phyloP scores from a whole-genome alignment of 2,329 filamentous ascomycete species.

The Diaporthe capsici region DNA sequence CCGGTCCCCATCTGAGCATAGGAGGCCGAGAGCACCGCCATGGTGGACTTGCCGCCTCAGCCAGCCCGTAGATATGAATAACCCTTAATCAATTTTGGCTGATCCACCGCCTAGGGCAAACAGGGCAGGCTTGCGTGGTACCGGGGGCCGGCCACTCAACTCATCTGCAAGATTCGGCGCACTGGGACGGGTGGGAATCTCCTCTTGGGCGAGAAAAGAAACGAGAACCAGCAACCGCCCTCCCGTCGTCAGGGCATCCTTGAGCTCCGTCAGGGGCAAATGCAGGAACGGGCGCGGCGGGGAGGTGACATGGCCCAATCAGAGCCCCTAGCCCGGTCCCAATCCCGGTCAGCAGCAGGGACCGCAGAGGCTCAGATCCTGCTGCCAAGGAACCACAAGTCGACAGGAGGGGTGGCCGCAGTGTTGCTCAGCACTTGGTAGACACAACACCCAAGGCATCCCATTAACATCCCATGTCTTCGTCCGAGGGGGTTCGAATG shows the following conservation, averaged over 20 bases:
- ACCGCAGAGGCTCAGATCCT: constrained; percentile 23
- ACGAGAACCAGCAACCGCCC: constrained; percentile 31
- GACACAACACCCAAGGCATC: constrained; percentile 7
- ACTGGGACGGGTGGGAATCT: constrained; percentile 34
- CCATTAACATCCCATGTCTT: constrained; percentile 34
- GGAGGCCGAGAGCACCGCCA: constrained; percentile 35
- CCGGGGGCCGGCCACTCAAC: constrained; percentile 26
- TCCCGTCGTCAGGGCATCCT: constrained; percentile 32
- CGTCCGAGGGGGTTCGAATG: constrained; percentile 8
- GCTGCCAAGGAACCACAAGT: constrained; percentile 21
- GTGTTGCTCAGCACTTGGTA: neutral
- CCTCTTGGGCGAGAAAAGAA: constrained; percentile 31
- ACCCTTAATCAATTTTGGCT: constrained; percentile 38
- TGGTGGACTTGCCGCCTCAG: constrained; percentile 38
- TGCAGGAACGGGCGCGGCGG: constrained; percentile 41
- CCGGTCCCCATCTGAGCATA: constrained; percentile 26
- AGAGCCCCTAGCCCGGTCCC: constrained; percentile 2
- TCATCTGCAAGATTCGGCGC: constrained; percentile 33
- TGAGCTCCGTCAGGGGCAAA: constrained; percentile 40
- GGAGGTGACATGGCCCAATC: constrained; percentile 37
- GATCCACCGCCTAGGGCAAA: constrained; percentile 34
- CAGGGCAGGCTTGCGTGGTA: constrained; percentile 31
- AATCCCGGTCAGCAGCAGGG: constrained; percentile 31
- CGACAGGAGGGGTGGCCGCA: constrained; percentile 38
- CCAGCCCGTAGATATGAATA: constrained; percentile 37